phyloP scores from a whole-genome alignment of 768 basidiomycete species.

The Mycena rosella region DNA sequence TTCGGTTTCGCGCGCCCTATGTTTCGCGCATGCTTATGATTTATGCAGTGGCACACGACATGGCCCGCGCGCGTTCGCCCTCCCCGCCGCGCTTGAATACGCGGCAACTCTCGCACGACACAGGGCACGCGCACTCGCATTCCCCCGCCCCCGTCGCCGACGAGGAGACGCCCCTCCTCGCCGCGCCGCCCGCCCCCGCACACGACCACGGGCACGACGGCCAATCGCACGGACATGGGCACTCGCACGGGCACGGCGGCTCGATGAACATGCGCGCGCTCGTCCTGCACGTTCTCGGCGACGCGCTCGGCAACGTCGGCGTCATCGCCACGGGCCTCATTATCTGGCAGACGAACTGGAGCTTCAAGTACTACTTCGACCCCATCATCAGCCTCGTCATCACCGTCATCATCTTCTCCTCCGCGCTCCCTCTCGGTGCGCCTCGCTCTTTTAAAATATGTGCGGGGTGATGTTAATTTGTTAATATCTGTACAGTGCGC shows the following conservation, averaged over 20 bases:
- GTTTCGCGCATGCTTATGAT: constrained; percentile 69
- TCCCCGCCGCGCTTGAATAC: constrained; percentile 43
- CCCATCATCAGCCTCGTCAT: constrained; percentile 95
- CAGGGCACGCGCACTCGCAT: constrained; percentile 33
- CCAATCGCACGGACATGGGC: constrained; percentile 44
- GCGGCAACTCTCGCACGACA: constrained; percentile 35
- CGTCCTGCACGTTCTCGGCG: constrained; percentile 93
- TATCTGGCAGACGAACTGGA: constrained; percentile 91
- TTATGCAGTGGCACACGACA: constrained; percentile 85
- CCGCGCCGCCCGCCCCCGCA: neutral
- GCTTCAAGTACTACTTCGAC: constrained; percentile 92
- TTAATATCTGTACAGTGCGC: constrained; percentile 66
- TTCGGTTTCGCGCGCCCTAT: constrained; percentile 55
- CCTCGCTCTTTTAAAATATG: neutral
- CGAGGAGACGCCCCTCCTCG: constrained; percentile 64
- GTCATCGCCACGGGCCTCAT: constrained; percentile 96
- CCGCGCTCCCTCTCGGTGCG: constrained; percentile 90
- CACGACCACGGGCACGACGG: constrained; percentile 36
- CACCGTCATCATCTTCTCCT: constrained; percentile 96
- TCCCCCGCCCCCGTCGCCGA: constrained; percentile 24
- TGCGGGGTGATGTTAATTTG: neutral
- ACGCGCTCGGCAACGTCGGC: constrained; percentile 97
- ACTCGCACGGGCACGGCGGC: constrained; percentile 66
- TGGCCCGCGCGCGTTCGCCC: constrained; percentile 69
- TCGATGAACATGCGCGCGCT: constrained; percentile 99